Evolutionary conservation across 352 stramenopile genomes (phyloP).

Genomic region (Globisporangium orthogonon): DNA sequence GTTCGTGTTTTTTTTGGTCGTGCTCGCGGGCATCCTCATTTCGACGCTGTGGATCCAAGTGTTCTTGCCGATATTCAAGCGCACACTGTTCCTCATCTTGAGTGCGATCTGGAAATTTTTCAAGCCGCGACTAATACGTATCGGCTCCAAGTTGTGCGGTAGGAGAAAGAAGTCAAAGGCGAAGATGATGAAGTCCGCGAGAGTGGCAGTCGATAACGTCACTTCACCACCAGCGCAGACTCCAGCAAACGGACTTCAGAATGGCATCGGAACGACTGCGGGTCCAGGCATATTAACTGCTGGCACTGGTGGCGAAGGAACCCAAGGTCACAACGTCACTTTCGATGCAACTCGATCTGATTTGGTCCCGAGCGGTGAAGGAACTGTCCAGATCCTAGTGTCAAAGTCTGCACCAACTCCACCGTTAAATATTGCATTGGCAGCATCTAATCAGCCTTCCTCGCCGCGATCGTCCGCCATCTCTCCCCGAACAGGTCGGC

Average conservation of each 20-base stretch:
- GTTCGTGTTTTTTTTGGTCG: constrained; percentile 53
- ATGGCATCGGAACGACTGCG: too few species aligned
- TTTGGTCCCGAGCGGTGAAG: not conserved
- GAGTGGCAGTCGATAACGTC: constrained; percentile 1
- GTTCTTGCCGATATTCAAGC: constrained; percentile 38
- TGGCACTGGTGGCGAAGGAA: too few species aligned
- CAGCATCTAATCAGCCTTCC: not conserved
- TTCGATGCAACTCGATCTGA: too few species aligned
- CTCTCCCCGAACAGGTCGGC: not conserved
- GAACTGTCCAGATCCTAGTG: not conserved
- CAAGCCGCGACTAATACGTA: not conserved
- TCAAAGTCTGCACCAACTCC: not conserved
- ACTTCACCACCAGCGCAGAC: not conserved
- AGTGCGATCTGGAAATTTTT: not conserved
- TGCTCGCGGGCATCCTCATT: constrained; percentile 25
- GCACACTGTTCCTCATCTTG: constrained; percentile 31
- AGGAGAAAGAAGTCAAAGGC: not conserved
- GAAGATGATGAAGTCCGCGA: not conserved
- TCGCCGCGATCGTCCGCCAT: not conserved
- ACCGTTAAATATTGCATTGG: not conserved
- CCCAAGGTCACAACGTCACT: too few species aligned
- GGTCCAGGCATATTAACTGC: not conserved
- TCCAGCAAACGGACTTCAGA: not conserved
- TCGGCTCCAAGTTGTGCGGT: not conserved
- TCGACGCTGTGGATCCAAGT: constrained; percentile 48